A percentile compares a stretch with the other conserved stretches of the same genome.
Evolutionary conservation across 371 early-diverging fungal genomes (phyloP).

Genomic region (Rhizopus microsporus): DNA sequence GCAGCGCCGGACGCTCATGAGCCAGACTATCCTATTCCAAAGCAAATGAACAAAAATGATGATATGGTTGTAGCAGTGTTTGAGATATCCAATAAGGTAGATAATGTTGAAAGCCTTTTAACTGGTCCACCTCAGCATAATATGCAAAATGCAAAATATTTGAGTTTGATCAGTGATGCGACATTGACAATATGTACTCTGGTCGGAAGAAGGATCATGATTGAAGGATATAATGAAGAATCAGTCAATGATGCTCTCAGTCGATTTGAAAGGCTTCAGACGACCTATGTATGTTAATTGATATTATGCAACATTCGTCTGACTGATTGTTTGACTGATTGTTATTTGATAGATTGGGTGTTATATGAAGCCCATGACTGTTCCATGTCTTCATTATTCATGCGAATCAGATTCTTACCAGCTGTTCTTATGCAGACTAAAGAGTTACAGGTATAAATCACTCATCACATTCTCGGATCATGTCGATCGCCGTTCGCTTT

Average conservation of each 20-base stretch:
- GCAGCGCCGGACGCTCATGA: not conserved
- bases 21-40: not conserved
- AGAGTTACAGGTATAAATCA: conserved; percentile 22
- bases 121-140: conserved; percentile 25
- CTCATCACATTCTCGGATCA: conserved; percentile 16
- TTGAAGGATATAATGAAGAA: conserved; percentile 18
- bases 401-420: conserved; percentile 24
- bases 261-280: conserved; percentile 37
- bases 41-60: not conserved
- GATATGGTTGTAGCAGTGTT: conserved; percentile 16
- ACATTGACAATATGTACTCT: conserved; percentile 30
- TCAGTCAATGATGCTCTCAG: conserved; percentile 32
- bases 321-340: not conserved
- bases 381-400: conserved; percentile 47
- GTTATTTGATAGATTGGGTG: conserved; percentile 22
- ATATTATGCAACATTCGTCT: not conserved
- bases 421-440: conserved; percentile 32
- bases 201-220: conserved; percentile 18
- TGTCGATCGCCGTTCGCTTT: not conserved
- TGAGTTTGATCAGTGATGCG: conserved; percentile 18
- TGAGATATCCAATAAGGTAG: conserved; percentile 26
- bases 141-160: conserved; percentile 25
- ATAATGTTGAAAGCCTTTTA: conserved; percentile 19
- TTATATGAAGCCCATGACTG: conserved; percentile 3
- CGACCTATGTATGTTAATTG: conserved; percentile 29